phyloP scores from a whole-genome alignment of 1,139 yeast genomes.

The Geotrichum siamense region DNA sequence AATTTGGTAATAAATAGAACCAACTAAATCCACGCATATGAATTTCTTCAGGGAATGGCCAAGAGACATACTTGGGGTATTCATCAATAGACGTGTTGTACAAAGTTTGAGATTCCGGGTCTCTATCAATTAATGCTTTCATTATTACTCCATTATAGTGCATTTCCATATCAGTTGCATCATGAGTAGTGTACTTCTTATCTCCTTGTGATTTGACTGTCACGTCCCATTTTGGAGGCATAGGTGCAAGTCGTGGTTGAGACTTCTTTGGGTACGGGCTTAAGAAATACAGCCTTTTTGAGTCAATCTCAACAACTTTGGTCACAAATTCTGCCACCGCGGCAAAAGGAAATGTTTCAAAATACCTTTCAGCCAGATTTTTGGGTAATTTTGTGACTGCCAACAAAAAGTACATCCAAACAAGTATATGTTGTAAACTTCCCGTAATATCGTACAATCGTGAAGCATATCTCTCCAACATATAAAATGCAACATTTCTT shows the following conservation, averaged over 20 bases:
- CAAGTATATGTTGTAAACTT: constrained; percentile 24
- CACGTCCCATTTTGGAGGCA: too few species aligned
- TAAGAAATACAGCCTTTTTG: neutral
- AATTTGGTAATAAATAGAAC: constrained; percentile 19
- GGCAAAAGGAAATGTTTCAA: constrained; percentile 19
- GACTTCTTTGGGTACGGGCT: constrained; percentile 8
- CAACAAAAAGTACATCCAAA: constrained; percentile 26
- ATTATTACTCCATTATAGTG: too few species aligned
- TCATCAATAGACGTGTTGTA: constrained; percentile 17
- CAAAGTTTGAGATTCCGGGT: too few species aligned
- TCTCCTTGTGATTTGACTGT: too few species aligned
- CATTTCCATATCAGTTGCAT: too few species aligned
- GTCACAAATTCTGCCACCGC: constrained; percentile 5
- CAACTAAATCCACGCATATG: constrained; percentile 21
- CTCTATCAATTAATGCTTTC: too few species aligned
- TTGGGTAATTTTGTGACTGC: constrained; percentile 21
- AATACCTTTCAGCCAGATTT: constrained; percentile 12
- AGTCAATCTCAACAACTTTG: constrained; percentile 6
- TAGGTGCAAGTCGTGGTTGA: too few species aligned
- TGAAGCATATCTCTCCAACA: constrained; percentile 18
- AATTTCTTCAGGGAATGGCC: constrained; percentile 20
- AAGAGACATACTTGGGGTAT: constrained; percentile 5
- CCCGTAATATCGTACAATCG: constrained; percentile 13
- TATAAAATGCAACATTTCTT: constrained; percentile 16
- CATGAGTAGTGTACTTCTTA: too few species aligned